A percentile compares a stretch with the other conserved stretches of the same genome.
These are phyloP conservation scores for Cladophialophora carrionii DNA, from an alignment of 2,329 filamentous ascomycete species.

Conservation along the genomic window DNA sequence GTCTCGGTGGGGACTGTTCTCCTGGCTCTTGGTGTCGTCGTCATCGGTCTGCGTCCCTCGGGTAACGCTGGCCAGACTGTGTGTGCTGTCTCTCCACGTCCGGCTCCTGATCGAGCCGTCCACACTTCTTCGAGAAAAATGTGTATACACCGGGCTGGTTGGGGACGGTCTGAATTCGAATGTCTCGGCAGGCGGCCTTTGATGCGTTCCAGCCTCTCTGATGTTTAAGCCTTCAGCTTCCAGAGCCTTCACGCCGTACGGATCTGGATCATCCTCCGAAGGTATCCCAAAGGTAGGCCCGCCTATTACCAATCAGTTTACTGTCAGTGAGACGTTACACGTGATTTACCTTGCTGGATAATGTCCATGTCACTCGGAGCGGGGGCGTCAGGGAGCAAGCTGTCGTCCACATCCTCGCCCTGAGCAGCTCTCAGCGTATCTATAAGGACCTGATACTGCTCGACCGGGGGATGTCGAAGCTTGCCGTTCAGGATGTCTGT, in stretches of 20 bases:
- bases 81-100: slow-evolving; percentile 70
- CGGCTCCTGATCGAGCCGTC: slow-evolving; percentile 69
- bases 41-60: slow-evolving; percentile 72
- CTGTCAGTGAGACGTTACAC: slow-evolving; percentile 46
- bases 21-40: slow-evolving; percentile 58
- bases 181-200: slow-evolving; percentile 73
- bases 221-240: slow-evolving; percentile 89
- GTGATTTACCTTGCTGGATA: slow-evolving; percentile 50
- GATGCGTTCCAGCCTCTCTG: slow-evolving; percentile 79
- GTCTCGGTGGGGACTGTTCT: slow-evolving; percentile 47
- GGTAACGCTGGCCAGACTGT: slow-evolving; percentile 65
- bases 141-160: slow-evolving; percentile 68
- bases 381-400: slow-evolving; percentile 66
- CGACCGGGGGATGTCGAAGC: slow-evolving; percentile 57
- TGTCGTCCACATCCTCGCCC: slow-evolving; percentile 76
- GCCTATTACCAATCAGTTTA: slow-evolving; percentile 36
- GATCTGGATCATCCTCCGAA: slow-evolving; percentile 79
- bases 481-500: slow-evolving; percentile 67
- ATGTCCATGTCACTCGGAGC: slow-evolving; percentile 76
- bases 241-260: slow-evolving; percentile 87
- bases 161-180: slow-evolving; percentile 82
- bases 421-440: slow-evolving; percentile 88
- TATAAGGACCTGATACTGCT: slow-evolving; percentile 64
- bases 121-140: slow-evolving; percentile 66
- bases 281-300: slow-evolving; percentile 73